Conservation (phyloP, 345 rosid species). For the Arabidopsis suecica region DNA sequence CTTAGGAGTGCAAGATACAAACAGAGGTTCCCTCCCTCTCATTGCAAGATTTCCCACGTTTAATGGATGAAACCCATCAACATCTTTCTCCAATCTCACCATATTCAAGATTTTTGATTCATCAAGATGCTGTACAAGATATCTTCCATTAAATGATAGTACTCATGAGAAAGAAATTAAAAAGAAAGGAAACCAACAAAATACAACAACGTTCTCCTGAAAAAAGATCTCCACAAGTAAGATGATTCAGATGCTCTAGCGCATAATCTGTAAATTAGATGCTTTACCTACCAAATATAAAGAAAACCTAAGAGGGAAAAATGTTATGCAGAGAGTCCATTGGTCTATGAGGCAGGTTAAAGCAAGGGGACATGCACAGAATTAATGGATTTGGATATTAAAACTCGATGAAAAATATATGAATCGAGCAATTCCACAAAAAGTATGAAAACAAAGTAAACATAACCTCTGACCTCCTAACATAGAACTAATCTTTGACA, state of each 20-base stretch:
- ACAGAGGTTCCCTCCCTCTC: constrained; percentile 92
- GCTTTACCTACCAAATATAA: not conserved
- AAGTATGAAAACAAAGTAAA: not conserved
- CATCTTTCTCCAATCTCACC: constrained; percentile 82
- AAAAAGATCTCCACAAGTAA: not conserved
- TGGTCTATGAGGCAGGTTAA: constrained; percentile 2
- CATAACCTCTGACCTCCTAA: constrained; percentile 7
- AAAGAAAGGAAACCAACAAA: not conserved
- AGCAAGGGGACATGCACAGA: not conserved
- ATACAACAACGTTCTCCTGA: not conserved
- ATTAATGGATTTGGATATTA: not conserved
- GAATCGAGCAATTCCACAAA: not conserved
- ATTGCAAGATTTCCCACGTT: constrained; percentile 91
- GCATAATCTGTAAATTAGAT: constrained; percentile 11
- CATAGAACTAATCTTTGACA: constrained; percentile 23
- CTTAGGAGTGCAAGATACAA: constrained; percentile 86
- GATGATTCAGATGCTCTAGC: constrained; percentile 7
- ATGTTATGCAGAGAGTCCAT: not conserved
- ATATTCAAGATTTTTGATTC: constrained; percentile 73
- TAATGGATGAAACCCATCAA: constrained; percentile 87
- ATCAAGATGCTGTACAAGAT: constrained; percentile 78
- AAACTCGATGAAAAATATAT: not conserved
- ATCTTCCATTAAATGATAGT: constrained; percentile 31
- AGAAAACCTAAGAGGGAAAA: not conserved
- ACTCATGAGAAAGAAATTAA: not conserved